Percentiles rank a stretch among this genome's conserved stretches.
phyloP scores from a whole-genome alignment of 768 basidiomycete species.

The Chiua virens region DNA sequence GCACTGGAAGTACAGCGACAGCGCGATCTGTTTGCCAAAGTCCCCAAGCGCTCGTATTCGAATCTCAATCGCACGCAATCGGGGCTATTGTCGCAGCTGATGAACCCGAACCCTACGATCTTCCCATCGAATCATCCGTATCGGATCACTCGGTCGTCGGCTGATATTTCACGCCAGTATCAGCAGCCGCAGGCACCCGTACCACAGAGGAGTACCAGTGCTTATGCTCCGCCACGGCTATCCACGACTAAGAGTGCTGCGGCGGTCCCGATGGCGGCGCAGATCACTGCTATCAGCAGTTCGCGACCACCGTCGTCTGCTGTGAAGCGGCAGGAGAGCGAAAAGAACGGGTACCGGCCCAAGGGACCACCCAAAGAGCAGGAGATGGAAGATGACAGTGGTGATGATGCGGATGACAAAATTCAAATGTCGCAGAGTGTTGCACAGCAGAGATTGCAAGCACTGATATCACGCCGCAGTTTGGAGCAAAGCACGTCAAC shows the following conservation, averaged over 20 bases:
- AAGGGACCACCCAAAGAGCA: slow-evolving; percentile 62
- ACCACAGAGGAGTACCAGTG: slow-evolving; percentile 30
- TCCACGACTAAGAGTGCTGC: slow-evolving; percentile 56
- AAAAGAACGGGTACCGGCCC: slow-evolving; percentile 52
- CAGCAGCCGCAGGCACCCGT: slow-evolving; percentile 17
- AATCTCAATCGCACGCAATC: slow-evolving; percentile 52
- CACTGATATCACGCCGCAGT: slow-evolving; percentile 49
- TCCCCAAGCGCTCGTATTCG: slow-evolving; percentile 64
- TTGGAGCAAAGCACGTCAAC: slow-evolving; percentile 30
- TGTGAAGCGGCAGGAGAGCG: slow-evolving; percentile 27
- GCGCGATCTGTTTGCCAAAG: slow-evolving; percentile 69
- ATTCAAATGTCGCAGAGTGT: slow-evolving; percentile 65
- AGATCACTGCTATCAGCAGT: slow-evolving; percentile 39
- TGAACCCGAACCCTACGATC: slow-evolving; percentile 68
- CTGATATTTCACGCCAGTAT: slow-evolving; percentile 42
- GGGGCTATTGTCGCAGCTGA: slow-evolving; percentile 64
- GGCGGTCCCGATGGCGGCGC: slow-evolving; percentile 57
- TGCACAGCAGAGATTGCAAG: slow-evolving; percentile 65
- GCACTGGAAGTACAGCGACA: slow-evolving; percentile 63
- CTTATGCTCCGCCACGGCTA: slow-evolving; percentile 37
- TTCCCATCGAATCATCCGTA: slow-evolving; percentile 63
- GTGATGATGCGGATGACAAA: slow-evolving; percentile 47
- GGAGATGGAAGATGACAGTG: slow-evolving; percentile 69
- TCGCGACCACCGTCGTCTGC: slow-evolving; percentile 26
- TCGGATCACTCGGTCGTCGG: slow-evolving; percentile 47